Base-by-base conservation (phyloP, 2,329 filamentous ascomycete genomes). In the Arthrinium phaeospermum region DNA sequence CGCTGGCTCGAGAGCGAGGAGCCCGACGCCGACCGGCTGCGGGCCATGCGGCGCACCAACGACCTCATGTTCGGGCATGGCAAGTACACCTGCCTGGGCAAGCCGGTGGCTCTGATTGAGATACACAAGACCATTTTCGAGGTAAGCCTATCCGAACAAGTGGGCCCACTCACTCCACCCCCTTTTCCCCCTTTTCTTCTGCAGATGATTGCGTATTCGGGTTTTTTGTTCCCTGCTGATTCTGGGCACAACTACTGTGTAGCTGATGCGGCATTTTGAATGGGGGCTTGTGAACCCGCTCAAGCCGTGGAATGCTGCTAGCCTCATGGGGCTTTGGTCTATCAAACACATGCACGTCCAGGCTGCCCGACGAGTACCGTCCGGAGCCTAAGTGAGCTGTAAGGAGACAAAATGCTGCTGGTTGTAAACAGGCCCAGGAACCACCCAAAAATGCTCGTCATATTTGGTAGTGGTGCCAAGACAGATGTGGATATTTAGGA, bases 61-160 rank as follows among this genome's bases (percentile, higher is more conserved):
- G 83, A 84, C 57, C 73, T 82, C 22, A 76, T 82, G 6, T 85
- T 85, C 75, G 82, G 82, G 2, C 76, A 79, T 45, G 83, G 83
- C 1, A 77, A 76, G 24, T 82, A 78, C 70, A 73, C 77, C 64
- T 85, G 84, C 72, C 72, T 84, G 22, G 84, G 84, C 0, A 82
- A 80, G 74, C 76, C 79, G 30, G 81, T 85, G 46, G 83, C 83
- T 2, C 74, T 80, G 69, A 81, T 85, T 74, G 83, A 85, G 76
- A 68, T 85, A 64, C 80, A 82, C 71, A 85, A 85, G 74, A 74
- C 80, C 1, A 75, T 83, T 61, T 79, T 83, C 45, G 81, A 84
- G 80, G 57, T 41, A 64, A 13, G 57, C 6, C 6, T 13, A 1
- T 64, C 10, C 30, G n/a, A n/a, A n/a, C 12, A 6, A 2, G n/a